A percentile compares a stretch with the other conserved stretches of the same genome.
These are phyloP conservation scores for Leishmania turanica DNA, from an alignment of 208 protist genomes.

Conservation along the genomic window DNA sequence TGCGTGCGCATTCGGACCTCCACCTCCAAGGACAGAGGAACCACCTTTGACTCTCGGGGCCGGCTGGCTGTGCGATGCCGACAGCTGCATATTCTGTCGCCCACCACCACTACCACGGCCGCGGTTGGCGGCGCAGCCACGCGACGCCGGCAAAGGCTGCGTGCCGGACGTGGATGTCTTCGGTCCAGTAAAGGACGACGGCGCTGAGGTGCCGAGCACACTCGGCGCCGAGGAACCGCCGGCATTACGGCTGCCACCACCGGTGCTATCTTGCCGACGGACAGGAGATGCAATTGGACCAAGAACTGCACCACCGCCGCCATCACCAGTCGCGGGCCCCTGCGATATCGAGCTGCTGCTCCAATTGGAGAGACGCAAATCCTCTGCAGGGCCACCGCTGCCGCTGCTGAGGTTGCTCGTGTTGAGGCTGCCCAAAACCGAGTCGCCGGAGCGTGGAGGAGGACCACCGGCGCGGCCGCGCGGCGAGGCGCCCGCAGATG, in stretches of 20 bases:
- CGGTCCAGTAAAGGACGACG: neutral
- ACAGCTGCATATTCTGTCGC: neutral
- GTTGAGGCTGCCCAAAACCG: slow-evolving; percentile 3
- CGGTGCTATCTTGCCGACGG: neutral
- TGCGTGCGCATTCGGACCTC: neutral
- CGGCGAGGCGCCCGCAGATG: neutral
- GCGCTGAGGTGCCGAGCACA: neutral
- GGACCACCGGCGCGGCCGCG: neutral
- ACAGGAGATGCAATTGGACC: neutral
- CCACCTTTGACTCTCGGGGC: neutral
- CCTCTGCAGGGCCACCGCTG: slow-evolving; percentile 8
- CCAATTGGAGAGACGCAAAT: slow-evolving; percentile 31
- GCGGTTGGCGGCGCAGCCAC: neutral
- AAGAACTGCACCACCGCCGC: neutral
- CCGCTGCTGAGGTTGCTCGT: slow-evolving; percentile 8
- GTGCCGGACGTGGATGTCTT: neutral
- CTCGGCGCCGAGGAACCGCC: neutral
- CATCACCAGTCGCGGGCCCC: neutral
- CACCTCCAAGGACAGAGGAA: slow-evolving; percentile 5
- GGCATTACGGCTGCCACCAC: neutral
- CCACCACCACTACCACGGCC: neutral
- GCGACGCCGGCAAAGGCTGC: neutral
- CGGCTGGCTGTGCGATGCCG: neutral
- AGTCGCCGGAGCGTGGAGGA: neutral
- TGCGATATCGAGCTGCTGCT: slow-evolving; percentile 5